Evolutionary conservation across 2,329 filamentous ascomycete species (phyloP), one percentile per base, ranked within the genome.

Genomic region (Talaromyces sp.): DNA sequence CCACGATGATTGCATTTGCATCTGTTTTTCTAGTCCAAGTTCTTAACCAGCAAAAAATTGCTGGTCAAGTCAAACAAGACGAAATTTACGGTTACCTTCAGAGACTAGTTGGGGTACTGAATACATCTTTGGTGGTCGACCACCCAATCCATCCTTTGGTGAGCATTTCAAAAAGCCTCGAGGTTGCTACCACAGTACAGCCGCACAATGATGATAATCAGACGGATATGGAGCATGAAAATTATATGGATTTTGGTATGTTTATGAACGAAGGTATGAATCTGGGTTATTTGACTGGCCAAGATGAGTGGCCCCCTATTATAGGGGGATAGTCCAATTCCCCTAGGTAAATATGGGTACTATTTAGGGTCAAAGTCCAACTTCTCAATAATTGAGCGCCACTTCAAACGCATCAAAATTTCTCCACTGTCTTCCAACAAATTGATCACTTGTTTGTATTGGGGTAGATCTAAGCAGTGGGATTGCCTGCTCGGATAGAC

Each of bases 351-450:
- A 47, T 3, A 22, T 47, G 11, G n/a, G 22, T 25, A 25, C 15
- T 47, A 47, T 47, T 11, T 15, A 10, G 9, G n/a, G n/a, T 25
- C 13, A 7, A 13, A 25, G 4, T 25, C 44, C 19, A 25, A 47
- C 8, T 10, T 47, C 7, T 47, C 19, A 47, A 47, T 47, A 62
- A 60, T 78, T 78, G 10, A 78, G 64, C 7, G 68, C 68, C 51
- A 77, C 62, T 62, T 78, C 74, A 66, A 77, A 77, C 27, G 73
- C 66, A 62, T 78, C 73, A 65, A 72, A 78, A 57, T 78, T 78
- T 57, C 70, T 71, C 75, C 75, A 77, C 15, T 15, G 59, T 22
- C 53, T 66, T 69, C 3, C 57, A 55, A 4, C 49, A 49, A 27
- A 56, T 22, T 15, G 15, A 22, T 54, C 61, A 19, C 11, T 30